These are phyloP conservation scores for Verticillium dahliae DNA, from an alignment of 2,329 filamentous ascomycete species.

Conservation along the genomic window DNA sequence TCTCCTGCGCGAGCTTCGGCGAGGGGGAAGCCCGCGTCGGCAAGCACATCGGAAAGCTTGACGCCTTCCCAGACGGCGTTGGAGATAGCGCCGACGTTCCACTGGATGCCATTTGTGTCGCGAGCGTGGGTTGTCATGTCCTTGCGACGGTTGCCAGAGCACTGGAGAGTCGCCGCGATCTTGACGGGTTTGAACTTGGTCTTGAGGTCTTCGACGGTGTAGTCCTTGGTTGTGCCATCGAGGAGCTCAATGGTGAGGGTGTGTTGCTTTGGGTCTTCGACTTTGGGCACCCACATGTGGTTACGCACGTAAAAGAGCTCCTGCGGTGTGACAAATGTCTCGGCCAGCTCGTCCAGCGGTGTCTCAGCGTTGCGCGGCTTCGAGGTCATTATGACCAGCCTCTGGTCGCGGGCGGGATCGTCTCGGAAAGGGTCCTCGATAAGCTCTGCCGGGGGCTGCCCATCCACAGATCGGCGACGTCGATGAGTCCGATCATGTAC, in stretches of 20 bases:
- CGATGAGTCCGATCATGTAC: constrained; percentile 56
- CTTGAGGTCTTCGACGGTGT: constrained; percentile 48
- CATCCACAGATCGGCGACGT: constrained; percentile 49
- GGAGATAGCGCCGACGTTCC: constrained; percentile 53
- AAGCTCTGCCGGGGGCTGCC: constrained; percentile 41
- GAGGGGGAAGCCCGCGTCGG: constrained; percentile 46
- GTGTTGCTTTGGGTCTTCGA: constrained; percentile 33
- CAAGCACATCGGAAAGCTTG: constrained; percentile 46
- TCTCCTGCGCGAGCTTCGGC: constrained; percentile 26
- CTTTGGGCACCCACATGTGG: constrained; percentile 56
- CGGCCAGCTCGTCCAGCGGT: constrained; percentile 38
- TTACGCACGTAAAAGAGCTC: constrained; percentile 34
- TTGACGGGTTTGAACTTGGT: constrained; percentile 40
- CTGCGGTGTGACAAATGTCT: constrained; percentile 47
- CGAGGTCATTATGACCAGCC: constrained; percentile 42
- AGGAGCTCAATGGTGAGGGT: constrained; percentile 47
- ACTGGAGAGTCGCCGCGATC: constrained; percentile 51
- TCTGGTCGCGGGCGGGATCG: constrained; percentile 45
- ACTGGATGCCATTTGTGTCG: constrained; percentile 51
- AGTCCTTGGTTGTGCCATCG: constrained; percentile 44
- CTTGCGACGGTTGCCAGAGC: constrained; percentile 52
- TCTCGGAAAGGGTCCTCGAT: constrained; percentile 55
- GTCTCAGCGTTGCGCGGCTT: constrained; percentile 59
- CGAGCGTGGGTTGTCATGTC: constrained; percentile 48
- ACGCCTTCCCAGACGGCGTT: constrained; percentile 55